Base-by-base conservation (phyloP, 371 early-diverging fungal species). In the Apophysomyces trapeziformis region DNA sequence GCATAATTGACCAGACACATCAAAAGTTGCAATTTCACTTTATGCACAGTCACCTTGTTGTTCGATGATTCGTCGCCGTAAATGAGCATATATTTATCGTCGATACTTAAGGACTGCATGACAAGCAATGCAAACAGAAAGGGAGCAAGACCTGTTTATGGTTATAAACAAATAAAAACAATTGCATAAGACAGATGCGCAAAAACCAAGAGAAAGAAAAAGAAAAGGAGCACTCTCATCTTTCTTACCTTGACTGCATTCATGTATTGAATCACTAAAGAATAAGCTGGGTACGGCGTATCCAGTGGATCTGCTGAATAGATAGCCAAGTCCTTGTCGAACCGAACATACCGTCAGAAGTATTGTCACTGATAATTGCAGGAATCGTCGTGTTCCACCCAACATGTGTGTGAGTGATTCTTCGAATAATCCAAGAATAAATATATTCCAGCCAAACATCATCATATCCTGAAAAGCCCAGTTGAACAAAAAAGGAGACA, bases 231-330 rank as follows among this genome's bases (percentile, higher is more conserved):
- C 32, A 26, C 32, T 26, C 32, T 26, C 32, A 14, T 65, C 43
- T 63, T 57, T 41, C 11, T 67, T 82, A 87, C 89, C 89, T 75
- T 85, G 77, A 66, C 71, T 87, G 70, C 86, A 87, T 57, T 88
- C 89, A 67, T 85, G 86, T 68, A 86, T 71, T 4, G 84, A 71
- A 65, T 88, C 80, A 63, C 82, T 86, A 60, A 88, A 88, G 61
- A 88, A 87, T 26, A 88, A 66, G 1, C 66, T 68, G 38, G 89
- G 89, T 36, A 86, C 62, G 1, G 83, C 81, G 78, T 77, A 88
- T 0, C 89, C 89, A 2, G 83, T 82, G 4, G 82, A 75, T 54
- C 81, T 82, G 35, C 86, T 83, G 66, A 88, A 88, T 13, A 83
- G 9, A 65, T 78, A 83, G 11, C 89, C 89, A 12, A 83, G 43